Evolutionary conservation across 495 filamentous ascomycete species (phyloP).

Genomic region (Clavariopsis aquatica): DNA sequence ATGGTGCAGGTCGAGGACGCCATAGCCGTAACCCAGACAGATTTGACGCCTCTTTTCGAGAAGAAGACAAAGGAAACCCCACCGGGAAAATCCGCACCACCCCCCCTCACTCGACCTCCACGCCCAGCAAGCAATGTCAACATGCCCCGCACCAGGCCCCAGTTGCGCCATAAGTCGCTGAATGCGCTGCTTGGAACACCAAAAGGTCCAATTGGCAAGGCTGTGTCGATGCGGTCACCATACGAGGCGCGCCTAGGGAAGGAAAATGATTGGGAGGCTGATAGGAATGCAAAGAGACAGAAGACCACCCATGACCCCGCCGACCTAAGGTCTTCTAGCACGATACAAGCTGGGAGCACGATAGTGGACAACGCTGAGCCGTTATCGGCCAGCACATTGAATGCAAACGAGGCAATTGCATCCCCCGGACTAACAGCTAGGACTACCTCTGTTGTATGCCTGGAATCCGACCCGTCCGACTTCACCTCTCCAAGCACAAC

Average conservation of each 20-base stretch:
- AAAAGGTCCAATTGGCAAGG: slow-evolving; percentile 52
- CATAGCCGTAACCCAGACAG: slow-evolving; percentile 70
- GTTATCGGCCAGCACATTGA: slow-evolving; percentile 34
- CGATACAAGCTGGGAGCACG: not conserved
- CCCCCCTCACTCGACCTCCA: not conserved
- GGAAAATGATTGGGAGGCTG: slow-evolving; percentile 38
- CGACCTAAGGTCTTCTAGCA: not conserved
- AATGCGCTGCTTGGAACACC: slow-evolving; percentile 61
- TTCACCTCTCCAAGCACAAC: slow-evolving; percentile 35
- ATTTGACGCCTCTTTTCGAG: slow-evolving; percentile 70
- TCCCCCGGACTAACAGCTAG: slow-evolving; percentile 9
- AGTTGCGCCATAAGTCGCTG: slow-evolving; percentile 54
- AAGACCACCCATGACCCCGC: slow-evolving; percentile 35
- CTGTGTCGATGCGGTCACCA: slow-evolving; percentile 50
- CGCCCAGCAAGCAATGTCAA: not conserved
- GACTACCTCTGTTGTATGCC: slow-evolving; percentile 30
- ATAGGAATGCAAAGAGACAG: slow-evolving; percentile 53
- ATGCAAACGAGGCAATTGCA: slow-evolving; percentile 18
- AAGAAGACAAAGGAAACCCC: slow-evolving; percentile 63
- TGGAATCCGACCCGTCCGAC: slow-evolving; percentile 38
- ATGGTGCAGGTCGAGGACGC: slow-evolving; percentile 78
- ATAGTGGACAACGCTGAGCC: slow-evolving; percentile 11
- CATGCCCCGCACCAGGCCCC: slow-evolving; percentile 27
- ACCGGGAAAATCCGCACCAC: slow-evolving; percentile 7
- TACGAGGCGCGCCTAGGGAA: slow-evolving; percentile 50